A percentile compares a stretch with the other conserved stretches of the same genome.
Evolutionary conservation across 75 land plant genomes (phyloP).

Genomic region (Azolla pinnata): DNA sequence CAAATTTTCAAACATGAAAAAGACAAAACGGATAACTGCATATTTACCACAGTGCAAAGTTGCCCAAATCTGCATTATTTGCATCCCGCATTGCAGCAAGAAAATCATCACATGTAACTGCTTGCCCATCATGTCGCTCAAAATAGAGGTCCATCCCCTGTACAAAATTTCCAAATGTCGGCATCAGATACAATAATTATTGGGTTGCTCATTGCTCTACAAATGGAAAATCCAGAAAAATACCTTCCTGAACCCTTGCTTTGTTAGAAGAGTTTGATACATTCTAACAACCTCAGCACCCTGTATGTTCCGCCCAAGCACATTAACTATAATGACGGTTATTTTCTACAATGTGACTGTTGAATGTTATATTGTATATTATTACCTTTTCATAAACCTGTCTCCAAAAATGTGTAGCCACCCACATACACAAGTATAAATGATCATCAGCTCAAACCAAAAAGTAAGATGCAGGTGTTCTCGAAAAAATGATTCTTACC

Average conservation of each 20-base stretch:
- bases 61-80: slow-evolving; percentile 67
- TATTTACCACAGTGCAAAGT: slow-evolving; percentile 79
- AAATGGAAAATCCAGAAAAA: not conserved
- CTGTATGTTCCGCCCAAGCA: slow-evolving; percentile 31
- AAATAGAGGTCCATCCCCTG: slow-evolving; percentile 98
- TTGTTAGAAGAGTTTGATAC: slow-evolving; percentile 89
- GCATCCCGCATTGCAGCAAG: slow-evolving; percentile 96
- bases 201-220: not conserved
- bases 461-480: not conserved
- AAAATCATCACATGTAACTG: slow-evolving; percentile 94
- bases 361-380: too few species aligned
- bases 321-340: too few species aligned
- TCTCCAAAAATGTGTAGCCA: too few species aligned
- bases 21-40: slow-evolving; percentile 2
- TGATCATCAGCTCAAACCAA: not conserved
- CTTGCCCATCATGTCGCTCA: slow-evolving; percentile 91
- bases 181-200: not conserved
- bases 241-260: slow-evolving; percentile 80
- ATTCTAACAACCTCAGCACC: slow-evolving; percentile 98
- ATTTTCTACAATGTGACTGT: too few species aligned
- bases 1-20: too few species aligned
- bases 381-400: slow-evolving; percentile 98
- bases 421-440: slow-evolving; percentile 6
- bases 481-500: slow-evolving; percentile 20
- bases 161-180: slow-evolving; percentile 8